Evolutionary conservation across 2,329 filamentous ascomycete genomes (phyloP).

Genomic region (Ophiostoma himal-ulmi): DNA sequence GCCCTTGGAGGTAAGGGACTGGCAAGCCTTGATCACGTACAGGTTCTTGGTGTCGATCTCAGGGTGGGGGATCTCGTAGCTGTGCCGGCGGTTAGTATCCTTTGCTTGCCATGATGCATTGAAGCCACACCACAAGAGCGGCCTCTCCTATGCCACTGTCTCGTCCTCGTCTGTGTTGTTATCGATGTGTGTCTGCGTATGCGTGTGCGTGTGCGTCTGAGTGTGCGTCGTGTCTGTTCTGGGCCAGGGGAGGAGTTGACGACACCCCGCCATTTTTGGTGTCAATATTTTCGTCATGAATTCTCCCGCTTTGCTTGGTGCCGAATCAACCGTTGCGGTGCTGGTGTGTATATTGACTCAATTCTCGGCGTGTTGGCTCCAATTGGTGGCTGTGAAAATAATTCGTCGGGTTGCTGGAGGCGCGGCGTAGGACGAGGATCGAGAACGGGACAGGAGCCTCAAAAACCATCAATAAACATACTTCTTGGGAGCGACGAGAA

Average conservation of each 20-base stretch:
- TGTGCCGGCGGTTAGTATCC: slow-evolving; percentile 24
- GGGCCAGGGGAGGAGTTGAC: not conserved
- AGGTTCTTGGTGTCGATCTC: slow-evolving; percentile 99
- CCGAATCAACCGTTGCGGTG: not conserved
- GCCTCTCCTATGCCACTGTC: not conserved
- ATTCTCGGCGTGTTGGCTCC: not conserved
- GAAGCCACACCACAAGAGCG: not conserved
- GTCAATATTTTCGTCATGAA: not conserved
- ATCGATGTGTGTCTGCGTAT: not conserved
- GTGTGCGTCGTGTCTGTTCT: not conserved
- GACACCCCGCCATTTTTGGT: not conserved
- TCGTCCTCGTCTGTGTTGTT: not conserved
- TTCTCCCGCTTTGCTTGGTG: not conserved
- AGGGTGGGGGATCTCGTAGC: slow-evolving; percentile 53
- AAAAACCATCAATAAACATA: slow-evolving; percentile 21
- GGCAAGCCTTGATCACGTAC: slow-evolving; percentile 95
- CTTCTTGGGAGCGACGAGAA: slow-evolving; percentile 98
- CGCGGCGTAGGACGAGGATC: not conserved
- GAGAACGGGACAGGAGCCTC: slow-evolving; percentile 1
- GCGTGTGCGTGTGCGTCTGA: not conserved
- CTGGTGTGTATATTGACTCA: not conserved
- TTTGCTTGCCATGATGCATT: not conserved
- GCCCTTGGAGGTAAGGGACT: slow-evolving; percentile 96
- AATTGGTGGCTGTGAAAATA: not conserved
- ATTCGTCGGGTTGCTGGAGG: not conserved